Percentiles rank a stretch among this genome's conserved stretches.
Conservation (phyloP, 1,139 yeast genomes). For the Arxiozyma slooffiae region DNA sequence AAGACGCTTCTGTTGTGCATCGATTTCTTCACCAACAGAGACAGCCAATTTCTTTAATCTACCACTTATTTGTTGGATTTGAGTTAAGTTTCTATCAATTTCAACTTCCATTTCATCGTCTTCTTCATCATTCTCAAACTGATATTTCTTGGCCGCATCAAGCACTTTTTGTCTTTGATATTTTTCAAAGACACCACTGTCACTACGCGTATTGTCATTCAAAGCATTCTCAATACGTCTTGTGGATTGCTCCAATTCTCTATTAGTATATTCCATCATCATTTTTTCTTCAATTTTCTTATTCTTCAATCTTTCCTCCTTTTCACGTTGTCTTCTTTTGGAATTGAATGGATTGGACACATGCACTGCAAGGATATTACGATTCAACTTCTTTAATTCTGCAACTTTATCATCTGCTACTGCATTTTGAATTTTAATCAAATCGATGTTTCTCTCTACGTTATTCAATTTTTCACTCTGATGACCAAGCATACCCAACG, state of each 20-base stretch:
- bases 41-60: conserved; percentile 44
- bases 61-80: conserved; percentile 39
- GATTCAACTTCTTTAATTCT: conserved; percentile 68
- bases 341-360: conserved; percentile 80
- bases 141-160: conserved; percentile 38
- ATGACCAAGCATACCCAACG: conserved; percentile 84
- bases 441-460: conserved; percentile 66
- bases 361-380: conserved; percentile 77
- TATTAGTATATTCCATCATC: conserved; percentile 37
- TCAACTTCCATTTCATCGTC: conserved; percentile 54
- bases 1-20: conserved; percentile 43
- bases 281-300: conserved; percentile 53
- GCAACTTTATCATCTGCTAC: conserved; percentile 78
- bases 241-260: conserved; percentile 38
- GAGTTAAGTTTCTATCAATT: conserved; percentile 45
- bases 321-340: conserved; percentile 62
- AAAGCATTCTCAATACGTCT: conserved; percentile 39
- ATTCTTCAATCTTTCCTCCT: conserved; percentile 61
- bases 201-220: conserved; percentile 25
- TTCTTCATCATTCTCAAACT: conserved; percentile 51
- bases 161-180: conserved; percentile 32
- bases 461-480: conserved; percentile 79
- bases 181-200: conserved; percentile 28
- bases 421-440: conserved; percentile 73
- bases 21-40: conserved; percentile 46